Conservation (phyloP, 306 rosid genomes). For the Vigna mungo region DNA sequence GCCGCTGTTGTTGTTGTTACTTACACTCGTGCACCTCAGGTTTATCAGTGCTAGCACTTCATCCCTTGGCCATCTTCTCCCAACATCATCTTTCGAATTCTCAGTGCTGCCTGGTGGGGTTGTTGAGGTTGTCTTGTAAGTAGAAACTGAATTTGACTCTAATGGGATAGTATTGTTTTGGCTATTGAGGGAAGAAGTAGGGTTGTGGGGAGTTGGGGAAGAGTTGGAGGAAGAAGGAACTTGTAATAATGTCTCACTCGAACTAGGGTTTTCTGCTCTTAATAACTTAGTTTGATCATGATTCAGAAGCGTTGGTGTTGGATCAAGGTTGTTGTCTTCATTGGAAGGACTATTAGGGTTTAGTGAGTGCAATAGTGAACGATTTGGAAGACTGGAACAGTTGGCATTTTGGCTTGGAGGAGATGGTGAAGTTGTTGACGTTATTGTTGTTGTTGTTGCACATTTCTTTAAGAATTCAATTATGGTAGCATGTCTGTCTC, state of each 20-base stretch:
- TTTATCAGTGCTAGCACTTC: conserved; percentile 84
- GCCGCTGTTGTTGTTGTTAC: conserved; percentile 48
- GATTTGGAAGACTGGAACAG: conserved; percentile 20
- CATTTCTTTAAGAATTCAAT: conserved; percentile 70
- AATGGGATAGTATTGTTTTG: neutral
- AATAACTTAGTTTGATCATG: conserved; percentile 34
- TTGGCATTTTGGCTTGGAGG: neutral
- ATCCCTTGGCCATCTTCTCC: conserved; percentile 92
- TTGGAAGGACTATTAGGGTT: conserved; percentile 48
- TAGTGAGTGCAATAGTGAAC: conserved; percentile 18
- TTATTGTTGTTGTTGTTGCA: neutral
- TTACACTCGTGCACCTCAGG: conserved; percentile 60
- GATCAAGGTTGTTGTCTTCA: neutral
- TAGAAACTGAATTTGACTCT: conserved; percentile 9
- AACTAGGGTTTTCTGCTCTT: conserved; percentile 58
- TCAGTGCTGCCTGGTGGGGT: conserved; percentile 37
- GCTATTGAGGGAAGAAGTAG: conserved; percentile 36
- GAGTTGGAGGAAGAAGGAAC: conserved; percentile 45
- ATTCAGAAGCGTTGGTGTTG: conserved; percentile 28
- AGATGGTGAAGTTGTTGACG: neutral
- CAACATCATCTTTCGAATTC: conserved; percentile 50
- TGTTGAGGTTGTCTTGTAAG: neutral
- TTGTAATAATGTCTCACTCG: conserved; percentile 35
- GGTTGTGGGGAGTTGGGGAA: conserved; percentile 33
- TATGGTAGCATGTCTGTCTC: conserved; percentile 70